Conservation (phyloP, 179 eudicot species). For the Silene noctiflora region DNA sequence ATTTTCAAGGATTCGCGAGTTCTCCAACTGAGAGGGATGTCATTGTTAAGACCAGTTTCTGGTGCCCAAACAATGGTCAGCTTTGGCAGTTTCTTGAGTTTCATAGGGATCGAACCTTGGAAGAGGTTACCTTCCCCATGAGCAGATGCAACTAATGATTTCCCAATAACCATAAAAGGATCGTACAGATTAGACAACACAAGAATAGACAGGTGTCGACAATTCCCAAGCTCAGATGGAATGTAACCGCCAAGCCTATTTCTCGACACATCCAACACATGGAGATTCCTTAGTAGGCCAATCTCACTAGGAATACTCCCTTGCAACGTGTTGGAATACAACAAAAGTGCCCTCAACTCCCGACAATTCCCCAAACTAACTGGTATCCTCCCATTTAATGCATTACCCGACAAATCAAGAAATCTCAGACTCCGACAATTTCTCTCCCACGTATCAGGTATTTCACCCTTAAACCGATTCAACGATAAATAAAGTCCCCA, state of each 20-base stretch:
- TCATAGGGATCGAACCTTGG: constrained; percentile 54
- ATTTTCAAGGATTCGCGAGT: constrained; percentile 51
- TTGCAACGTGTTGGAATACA: constrained; percentile 48
- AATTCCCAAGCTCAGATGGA: constrained; percentile 46
- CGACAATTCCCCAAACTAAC: constrained; percentile 42
- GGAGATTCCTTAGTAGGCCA: constrained; percentile 46
- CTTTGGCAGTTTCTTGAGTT: constrained; percentile 49
- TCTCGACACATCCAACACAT: constrained; percentile 57
- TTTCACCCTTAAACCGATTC: constrained; percentile 42
- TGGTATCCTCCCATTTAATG: constrained; percentile 46
- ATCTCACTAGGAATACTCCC: constrained; percentile 49
- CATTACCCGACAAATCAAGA: constrained; percentile 54
- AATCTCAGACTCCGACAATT: constrained; percentile 51
- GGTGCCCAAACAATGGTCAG: constrained; percentile 83
- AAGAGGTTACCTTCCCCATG: constrained; percentile 54
- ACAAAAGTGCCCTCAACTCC: constrained; percentile 39
- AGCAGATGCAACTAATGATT: constrained; percentile 16
- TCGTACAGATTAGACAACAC: constrained; percentile 43
- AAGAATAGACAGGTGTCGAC: constrained; percentile 45
- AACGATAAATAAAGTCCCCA: constrained; percentile 49
- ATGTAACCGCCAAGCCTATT: constrained; percentile 46
- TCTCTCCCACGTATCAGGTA: constrained; percentile 45
- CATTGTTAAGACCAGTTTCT: constrained; percentile 52
- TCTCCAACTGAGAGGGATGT: constrained; percentile 53
- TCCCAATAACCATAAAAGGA: constrained; percentile 14